Evolutionary conservation across 768 basidiomycete species (phyloP).

Genomic region (Leccinum barrowsii): DNA sequence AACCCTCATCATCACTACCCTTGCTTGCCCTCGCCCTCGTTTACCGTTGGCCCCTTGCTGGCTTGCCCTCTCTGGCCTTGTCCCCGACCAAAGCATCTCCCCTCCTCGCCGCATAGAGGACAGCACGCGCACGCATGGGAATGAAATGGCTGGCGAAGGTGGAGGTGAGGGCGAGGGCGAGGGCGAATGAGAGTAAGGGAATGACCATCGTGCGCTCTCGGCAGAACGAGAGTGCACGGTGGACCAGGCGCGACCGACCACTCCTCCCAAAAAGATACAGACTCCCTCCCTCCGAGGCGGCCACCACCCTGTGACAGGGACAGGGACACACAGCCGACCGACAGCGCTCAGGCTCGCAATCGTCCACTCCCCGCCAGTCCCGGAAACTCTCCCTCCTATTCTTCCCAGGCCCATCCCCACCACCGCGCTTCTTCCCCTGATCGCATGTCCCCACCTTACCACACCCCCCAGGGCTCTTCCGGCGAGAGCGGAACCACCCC

Average conservation of each 20-base stretch:
- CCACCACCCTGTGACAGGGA: slow-evolving; percentile 35
- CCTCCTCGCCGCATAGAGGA: no score
- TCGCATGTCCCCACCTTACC: slow-evolving; percentile 47
- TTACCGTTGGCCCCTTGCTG: no score
- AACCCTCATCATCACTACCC: no score
- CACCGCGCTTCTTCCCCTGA: slow-evolving; percentile 50
- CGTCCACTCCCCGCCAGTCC: slow-evolving; percentile 35
- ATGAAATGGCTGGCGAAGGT: no score
- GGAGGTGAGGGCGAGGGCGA: no score
- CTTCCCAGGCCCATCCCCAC: slow-evolving; percentile 42
- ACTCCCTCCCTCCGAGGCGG: slow-evolving; percentile 26
- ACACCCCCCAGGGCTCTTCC: slow-evolving; percentile 45
- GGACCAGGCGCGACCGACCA: slow-evolving; percentile 40
- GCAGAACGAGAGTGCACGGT: no score
- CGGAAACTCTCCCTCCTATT: slow-evolving; percentile 34
- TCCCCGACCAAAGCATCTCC: no score
- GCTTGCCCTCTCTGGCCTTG: no score
- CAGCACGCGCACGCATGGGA: no score
- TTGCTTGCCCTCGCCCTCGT: no score
- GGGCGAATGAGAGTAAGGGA: no score
- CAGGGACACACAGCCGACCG: slow-evolving; percentile 39
- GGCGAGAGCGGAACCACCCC: slow-evolving; percentile 38
- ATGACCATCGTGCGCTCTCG: no score
- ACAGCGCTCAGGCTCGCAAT: slow-evolving; percentile 21
- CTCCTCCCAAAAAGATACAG: slow-evolving; percentile 52